Base-by-base conservation (phyloP, 495 filamentous ascomycete genomes). In the Durotheca rogersii region DNA sequence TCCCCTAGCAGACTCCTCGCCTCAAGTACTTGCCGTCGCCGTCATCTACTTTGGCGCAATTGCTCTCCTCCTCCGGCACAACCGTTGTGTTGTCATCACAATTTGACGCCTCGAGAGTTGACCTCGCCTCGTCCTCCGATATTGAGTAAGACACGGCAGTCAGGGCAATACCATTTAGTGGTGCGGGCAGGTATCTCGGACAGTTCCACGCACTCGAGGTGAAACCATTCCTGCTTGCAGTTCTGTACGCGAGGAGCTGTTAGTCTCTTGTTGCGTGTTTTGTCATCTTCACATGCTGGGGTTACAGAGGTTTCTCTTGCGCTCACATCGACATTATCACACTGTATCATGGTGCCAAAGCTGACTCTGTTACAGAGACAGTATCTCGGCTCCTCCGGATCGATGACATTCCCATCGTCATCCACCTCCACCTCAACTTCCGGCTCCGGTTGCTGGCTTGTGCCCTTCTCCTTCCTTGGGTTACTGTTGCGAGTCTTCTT, bases 161-260 rank as follows among this genome's bases (percentile, higher is more conserved):
- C 86, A 4, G 92, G 92, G 66, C 92, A 96, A 63, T 90, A 97
- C 92, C 92, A 97, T 73, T 94, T 94, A 7, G 83, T 86, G 40
- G 85, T 86, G 15, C 88, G 77, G 7, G 81, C 79, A 17, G 88
- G 91, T 43, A 86, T 81, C 40, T 88, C 85, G 1, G 77, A 74
- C 27, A 97, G 72, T 18, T 84, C 88, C 29, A 97, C 85, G 54
- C 92, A 97, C 48, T 84, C 81, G 17, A 97, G 82, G 66, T 97
- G 92, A 71, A 97, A 97, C 92, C 92, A 96, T 72, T 94, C 89
- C 46, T 77, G 72, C 50, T 81, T 74, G 68, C 87, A 91, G 74
- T 87, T 68, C 65, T 65, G 63, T 58, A 40, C 40, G 41, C 33
- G 47, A 49, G 40, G 25, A 40, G 32, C 36, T 38, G 62, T 60